Evolutionary conservation across 805 yeast genomes (phyloP).

Genomic region (Ogataea polymorpha): DNA sequence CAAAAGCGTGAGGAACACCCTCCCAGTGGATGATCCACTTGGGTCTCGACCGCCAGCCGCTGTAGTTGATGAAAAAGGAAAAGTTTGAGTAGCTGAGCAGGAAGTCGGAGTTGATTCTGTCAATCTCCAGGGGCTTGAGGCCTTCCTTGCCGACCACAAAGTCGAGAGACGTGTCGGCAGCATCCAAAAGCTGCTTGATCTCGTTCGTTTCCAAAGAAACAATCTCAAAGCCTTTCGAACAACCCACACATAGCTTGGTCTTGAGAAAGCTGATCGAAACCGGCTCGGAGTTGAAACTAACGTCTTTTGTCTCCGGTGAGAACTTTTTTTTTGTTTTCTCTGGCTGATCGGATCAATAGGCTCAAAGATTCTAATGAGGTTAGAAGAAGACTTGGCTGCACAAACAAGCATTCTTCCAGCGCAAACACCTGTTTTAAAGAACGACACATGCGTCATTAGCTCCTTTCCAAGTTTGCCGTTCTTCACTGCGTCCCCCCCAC

Average conservation of each 20-base stretch:
- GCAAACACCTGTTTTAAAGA: constrained; percentile 91
- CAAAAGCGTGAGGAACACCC: constrained; percentile 89
- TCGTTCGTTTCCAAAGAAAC: constrained; percentile 80
- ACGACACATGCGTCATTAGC: constrained; percentile 80
- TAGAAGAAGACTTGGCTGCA: constrained; percentile 82
- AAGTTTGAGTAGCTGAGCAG: constrained; percentile 87
- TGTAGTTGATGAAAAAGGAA: constrained; percentile 88
- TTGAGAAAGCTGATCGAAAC: constrained; percentile 87
- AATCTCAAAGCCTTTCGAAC: constrained; percentile 94
- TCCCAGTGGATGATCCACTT: constrained; percentile 97
- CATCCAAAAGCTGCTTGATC: constrained; percentile 87
- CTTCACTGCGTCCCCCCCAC: constrained; percentile 44
- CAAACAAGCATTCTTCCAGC: constrained; percentile 85
- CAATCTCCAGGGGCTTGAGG: constrained; percentile 86
- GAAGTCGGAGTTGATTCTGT: constrained; percentile 85
- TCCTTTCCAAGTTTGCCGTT: constrained; percentile 69
- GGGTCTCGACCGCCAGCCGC: constrained; percentile 94
- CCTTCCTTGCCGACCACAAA: constrained; percentile 83
- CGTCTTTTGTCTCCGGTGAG: constrained; percentile 68
- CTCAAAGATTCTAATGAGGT: constrained; percentile 78
- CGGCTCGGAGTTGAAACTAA: constrained; percentile 83
- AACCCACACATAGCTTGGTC: constrained; percentile 88
- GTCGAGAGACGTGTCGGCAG: constrained; percentile 97
- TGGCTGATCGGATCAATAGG: constrained; percentile 73
- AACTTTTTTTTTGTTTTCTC: constrained; percentile 66